Base-by-base conservation (phyloP, 495 filamentous ascomycete genomes). In the Aspergillus biplanus region DNA sequence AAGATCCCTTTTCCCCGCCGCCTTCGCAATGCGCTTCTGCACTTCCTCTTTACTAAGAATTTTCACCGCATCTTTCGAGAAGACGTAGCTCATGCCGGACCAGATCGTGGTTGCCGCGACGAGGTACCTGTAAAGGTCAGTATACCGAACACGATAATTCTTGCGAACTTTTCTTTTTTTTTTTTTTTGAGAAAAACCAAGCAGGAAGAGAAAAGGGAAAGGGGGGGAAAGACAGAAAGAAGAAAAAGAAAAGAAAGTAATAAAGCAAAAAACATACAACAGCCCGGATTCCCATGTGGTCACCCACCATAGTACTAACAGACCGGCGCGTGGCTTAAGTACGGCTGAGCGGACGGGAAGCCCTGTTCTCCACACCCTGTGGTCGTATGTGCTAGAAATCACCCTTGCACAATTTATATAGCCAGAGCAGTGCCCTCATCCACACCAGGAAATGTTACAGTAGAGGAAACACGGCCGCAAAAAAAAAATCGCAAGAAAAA, bases 21-120 rank as follows among this genome's bases (percentile, higher is more conserved):
- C 76, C n/a, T 62, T 58, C 3, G 77, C 71, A 58, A 78, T 71
- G 11, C 76, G 73, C 56, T 73, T 77, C 61, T 82, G 75, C 13
- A 79, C 62, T 42, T 77, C 71, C 44, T 79, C 74, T 35, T 86
- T 82, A 11, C 83, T 86, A 11, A 96, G 70, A 52, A 94, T 94
- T 71, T 87, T 92, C 48, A 94, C 90, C 0, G 90, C 91, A 67
- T 92, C 86, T 68, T 90, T 92, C 59, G 87, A 88, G 69, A 88
- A 92, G 35, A 94, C 77, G 68, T 96, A 96, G 71, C 90, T 91
- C 5, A 91, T 79, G 16, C 92, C 92, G 34, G 90, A 93, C 91
- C 91, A 93, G 13, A 94, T 71, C 1, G 92, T 96, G 11, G 92
- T 96, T 0, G 83, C 83, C 0, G 90, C 92, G 7, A 96, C 92